Evolutionary conservation across 2,329 filamentous ascomycete species (phyloP).

Genomic region (Trichoderma pleuroti): DNA sequence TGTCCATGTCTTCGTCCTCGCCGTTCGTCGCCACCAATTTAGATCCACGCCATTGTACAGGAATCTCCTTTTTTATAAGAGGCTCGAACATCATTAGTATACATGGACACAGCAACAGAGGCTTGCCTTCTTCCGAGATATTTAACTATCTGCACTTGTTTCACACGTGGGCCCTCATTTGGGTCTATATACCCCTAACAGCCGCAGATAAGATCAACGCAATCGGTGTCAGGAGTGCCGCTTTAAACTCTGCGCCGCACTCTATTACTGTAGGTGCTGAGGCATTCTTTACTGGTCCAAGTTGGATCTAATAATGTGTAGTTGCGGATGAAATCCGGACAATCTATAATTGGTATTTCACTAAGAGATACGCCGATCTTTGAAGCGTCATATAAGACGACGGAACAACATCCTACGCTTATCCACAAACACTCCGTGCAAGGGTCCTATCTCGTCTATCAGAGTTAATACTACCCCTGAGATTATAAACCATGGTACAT

Average conservation of each 20-base stretch:
- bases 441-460: neutral
- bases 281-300: neutral
- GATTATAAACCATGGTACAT: neutral
- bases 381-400: neutral
- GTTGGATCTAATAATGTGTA: neutral
- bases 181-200: neutral
- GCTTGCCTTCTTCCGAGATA: neutral
- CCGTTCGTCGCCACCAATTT: neutral
- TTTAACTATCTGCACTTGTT: neutral
- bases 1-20: neutral
- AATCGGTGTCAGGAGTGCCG: neutral
- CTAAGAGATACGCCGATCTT: too few species aligned
- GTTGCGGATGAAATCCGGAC: neutral
- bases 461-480: neutral
- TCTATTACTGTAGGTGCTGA: neutral
- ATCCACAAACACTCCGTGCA: neutral
- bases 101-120: neutral
- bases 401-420: neutral
- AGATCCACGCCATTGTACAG: neutral
- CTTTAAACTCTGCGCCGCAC: fast-evolving
- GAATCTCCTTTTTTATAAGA: neutral
- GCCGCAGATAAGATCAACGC: neutral
- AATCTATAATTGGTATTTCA: neutral
- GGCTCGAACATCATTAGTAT: neutral
- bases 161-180: neutral